Evolutionary conservation across 2,329 filamentous ascomycete genomes (phyloP).

Genomic region (Fusarium sp.): DNA sequence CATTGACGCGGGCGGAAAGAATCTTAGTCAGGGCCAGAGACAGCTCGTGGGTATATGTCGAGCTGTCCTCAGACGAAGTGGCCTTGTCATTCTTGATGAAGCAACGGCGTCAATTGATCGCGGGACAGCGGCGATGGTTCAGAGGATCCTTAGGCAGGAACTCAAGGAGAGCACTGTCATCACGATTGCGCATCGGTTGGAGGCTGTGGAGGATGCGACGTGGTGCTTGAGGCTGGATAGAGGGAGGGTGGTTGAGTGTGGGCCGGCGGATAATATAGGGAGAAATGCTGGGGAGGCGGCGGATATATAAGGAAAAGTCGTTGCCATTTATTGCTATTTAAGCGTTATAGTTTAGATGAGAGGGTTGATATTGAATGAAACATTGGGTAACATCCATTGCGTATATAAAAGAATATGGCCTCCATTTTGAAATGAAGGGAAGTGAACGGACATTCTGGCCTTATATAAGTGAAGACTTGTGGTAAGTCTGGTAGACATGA

Average conservation of each 20-base stretch:
- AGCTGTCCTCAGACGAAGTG: slow-evolving; percentile 69
- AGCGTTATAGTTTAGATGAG: neutral
- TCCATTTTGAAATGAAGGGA: neutral
- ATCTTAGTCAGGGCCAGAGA: slow-evolving; percentile 71
- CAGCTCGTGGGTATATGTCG: slow-evolving; percentile 71
- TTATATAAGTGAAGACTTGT: neutral
- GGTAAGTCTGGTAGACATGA: neutral
- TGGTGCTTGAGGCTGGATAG: slow-evolving; percentile 66
- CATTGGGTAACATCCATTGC: neutral
- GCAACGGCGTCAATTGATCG: slow-evolving; percentile 73
- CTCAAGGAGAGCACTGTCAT: slow-evolving; percentile 69
- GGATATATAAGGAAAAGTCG: neutral
- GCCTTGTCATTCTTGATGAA: slow-evolving; percentile 72
- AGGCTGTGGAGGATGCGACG: slow-evolving; percentile 70
- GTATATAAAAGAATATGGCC: neutral
- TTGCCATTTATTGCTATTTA: neutral
- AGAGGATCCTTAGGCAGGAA: slow-evolving; percentile 67
- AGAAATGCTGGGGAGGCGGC: neutral
- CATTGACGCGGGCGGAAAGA: slow-evolving; percentile 70
- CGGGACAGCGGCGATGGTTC: slow-evolving; percentile 68
- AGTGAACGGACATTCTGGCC: neutral
- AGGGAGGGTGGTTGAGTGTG: slow-evolving; percentile 63
- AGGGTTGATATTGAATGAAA: neutral
- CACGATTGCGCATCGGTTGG: slow-evolving; percentile 73
- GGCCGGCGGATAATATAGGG: slow-evolving; percentile 50